Evolutionary conservation across 257 asterid genomes (phyloP).

Genomic region (Cynanchum wilfordii): DNA sequence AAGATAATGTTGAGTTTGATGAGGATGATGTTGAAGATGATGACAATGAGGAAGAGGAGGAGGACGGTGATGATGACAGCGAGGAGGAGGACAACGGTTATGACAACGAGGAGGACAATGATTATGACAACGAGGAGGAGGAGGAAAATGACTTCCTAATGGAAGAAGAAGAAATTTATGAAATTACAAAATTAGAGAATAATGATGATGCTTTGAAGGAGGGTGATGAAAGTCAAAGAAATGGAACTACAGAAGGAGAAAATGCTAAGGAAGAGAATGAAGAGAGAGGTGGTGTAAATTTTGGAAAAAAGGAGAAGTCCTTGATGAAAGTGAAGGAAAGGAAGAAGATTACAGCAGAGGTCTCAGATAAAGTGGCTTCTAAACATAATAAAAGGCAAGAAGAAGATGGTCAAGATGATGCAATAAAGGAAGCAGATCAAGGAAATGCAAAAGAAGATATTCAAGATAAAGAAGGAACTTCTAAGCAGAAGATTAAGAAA

Average conservation of each 20-base stretch:
- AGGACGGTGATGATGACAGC: background rate
- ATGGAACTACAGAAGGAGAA: background rate
- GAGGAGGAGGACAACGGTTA: background rate
- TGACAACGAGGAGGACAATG: background rate
- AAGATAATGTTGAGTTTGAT: background rate
- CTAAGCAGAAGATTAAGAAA: conserved; percentile 30
- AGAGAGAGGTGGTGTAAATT: background rate
- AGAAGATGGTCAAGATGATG: background rate
- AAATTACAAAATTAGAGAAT: background rate
- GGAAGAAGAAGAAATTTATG: conserved; percentile 1
- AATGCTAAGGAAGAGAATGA: background rate
- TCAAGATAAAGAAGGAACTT: conserved; percentile 37
- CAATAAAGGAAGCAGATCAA: conserved; percentile 14
- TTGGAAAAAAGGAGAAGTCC: conserved; percentile 3
- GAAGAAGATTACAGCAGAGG: background rate
- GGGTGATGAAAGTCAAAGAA: conserved; percentile 1
- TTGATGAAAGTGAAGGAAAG: background rate
- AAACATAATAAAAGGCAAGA: background rate
- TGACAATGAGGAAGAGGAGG: background rate
- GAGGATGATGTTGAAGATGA: background rate
- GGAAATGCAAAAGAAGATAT: conserved; percentile 18
- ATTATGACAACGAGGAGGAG: background rate
- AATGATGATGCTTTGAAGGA: background rate
- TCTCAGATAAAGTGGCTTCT: background rate
- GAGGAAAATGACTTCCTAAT: background rate